phyloP scores from a whole-genome alignment of 768 basidiomycete species.

The Mycena kentingensis region DNA sequence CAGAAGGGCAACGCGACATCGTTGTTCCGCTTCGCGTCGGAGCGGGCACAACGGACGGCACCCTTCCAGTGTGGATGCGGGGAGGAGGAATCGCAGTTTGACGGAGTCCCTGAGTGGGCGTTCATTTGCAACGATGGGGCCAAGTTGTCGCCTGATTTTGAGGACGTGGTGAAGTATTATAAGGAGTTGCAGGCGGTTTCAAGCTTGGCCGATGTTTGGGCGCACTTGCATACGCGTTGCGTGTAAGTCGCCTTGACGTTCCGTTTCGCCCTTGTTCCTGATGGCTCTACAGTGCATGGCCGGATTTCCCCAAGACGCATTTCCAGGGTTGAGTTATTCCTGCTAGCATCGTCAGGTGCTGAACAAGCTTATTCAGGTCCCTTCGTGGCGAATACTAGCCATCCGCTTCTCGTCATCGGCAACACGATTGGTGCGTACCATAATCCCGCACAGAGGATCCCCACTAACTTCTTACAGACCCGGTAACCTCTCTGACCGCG shows the following conservation, averaged over 20 bases:
- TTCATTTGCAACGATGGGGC: conserved; percentile 1
- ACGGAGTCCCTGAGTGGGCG: too few relatives aligned
- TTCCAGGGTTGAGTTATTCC: conserved; percentile 24
- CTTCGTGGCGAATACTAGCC: conserved; percentile 33
- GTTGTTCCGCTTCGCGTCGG: too few relatives aligned
- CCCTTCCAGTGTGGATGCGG: not conserved
- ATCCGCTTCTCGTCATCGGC: conserved; percentile 33
- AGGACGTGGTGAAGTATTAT: too few relatives aligned
- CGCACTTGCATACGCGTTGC: conserved; percentile 4
- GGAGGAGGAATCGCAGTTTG: not conserved
- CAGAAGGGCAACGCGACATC: conserved; percentile 32
- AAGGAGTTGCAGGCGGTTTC: too few relatives aligned
- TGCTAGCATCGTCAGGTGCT: not conserved
- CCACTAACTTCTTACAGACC: too few relatives aligned
- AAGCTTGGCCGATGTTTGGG: conserved; percentile 7
- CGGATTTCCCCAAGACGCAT: conserved; percentile 1
- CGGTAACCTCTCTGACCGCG: too few relatives aligned
- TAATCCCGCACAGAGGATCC: too few relatives aligned
- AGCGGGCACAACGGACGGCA: conserved; percentile 1
- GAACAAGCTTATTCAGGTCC: conserved; percentile 24
- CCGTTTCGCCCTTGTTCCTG: not conserved
- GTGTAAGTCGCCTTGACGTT: conserved; percentile 2
- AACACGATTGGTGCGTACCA: too few relatives aligned
- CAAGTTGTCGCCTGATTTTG: conserved; percentile 8
- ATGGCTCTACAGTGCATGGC: conserved; percentile 3